A percentile compares a stretch with the other conserved stretches of the same genome.
These are phyloP conservation scores for Suillus cothurnatus DNA, from an alignment of 768 basidiomycete species.

Conservation along the genomic window DNA sequence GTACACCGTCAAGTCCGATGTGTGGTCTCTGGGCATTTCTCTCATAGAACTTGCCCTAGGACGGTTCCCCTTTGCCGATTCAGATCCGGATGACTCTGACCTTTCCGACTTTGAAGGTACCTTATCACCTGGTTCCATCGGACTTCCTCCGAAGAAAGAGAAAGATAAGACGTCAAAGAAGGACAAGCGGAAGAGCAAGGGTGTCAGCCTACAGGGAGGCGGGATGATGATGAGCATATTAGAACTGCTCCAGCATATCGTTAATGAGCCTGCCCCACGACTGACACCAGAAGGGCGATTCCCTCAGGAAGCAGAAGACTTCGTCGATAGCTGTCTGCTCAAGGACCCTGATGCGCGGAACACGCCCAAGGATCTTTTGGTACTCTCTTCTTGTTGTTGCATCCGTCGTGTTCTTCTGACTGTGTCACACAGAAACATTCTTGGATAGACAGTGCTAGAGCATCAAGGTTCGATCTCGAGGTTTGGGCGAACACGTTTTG, in stretches of 20 bases:
- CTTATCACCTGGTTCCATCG: slow-evolving; percentile 67
- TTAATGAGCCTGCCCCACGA: slow-evolving; percentile 95
- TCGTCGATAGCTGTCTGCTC: slow-evolving; percentile 86
- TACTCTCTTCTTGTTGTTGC: slow-evolving; percentile 39
- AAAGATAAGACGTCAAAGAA: slow-evolving; percentile 59
- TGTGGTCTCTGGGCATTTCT: slow-evolving; percentile 98
- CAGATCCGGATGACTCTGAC: slow-evolving; percentile 74
- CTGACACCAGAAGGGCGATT: slow-evolving; percentile 75
- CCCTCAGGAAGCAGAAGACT: slow-evolving; percentile 75
- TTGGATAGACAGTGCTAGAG: slow-evolving; percentile 71
- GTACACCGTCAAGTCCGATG: slow-evolving; percentile 98
- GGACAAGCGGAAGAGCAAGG: slow-evolving; percentile 86
- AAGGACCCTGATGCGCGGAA: slow-evolving; percentile 86
- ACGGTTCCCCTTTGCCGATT: slow-evolving; percentile 94
- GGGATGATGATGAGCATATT: slow-evolving; percentile 98
- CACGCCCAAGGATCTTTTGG: slow-evolving; percentile 87
- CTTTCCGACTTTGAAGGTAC: slow-evolving; percentile 80
- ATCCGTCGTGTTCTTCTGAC: background rate
- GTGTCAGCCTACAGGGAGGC: slow-evolving; percentile 91
- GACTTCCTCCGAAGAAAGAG: slow-evolving; percentile 40
- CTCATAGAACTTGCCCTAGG: slow-evolving; percentile 96
- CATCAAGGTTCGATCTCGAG: slow-evolving; percentile 69
- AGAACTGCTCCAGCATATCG: slow-evolving; percentile 96
- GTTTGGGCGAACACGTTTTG: slow-evolving; percentile 80
- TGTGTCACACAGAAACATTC: slow-evolving; percentile 54